Percentiles rank a stretch among this genome's conserved stretches.
Conservation (phyloP, 2,329 filamentous ascomycete genomes). For the Alternaria alternata region DNA sequence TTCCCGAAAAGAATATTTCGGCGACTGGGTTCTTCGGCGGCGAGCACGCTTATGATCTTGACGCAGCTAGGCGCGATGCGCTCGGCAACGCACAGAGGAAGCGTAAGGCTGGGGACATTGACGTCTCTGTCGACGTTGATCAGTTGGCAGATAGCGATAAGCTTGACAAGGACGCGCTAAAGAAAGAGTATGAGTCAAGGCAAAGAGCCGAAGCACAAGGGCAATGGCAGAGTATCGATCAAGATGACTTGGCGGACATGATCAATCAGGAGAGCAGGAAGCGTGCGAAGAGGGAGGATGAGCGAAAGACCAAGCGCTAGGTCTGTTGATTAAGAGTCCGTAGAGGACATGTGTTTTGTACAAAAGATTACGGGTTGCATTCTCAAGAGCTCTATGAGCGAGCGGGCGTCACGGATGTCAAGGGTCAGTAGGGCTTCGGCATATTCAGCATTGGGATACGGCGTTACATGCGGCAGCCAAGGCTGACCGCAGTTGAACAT, state of each 20-base stretch:
- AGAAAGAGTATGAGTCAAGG: slow-evolving; percentile 78
- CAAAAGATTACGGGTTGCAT: slow-evolving; percentile 28
- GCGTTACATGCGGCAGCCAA: slow-evolving; percentile 32
- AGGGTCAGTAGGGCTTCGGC: slow-evolving; percentile 20
- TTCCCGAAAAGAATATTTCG: slow-evolving; percentile 86
- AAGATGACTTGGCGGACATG: slow-evolving; percentile 94
- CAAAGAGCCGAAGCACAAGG: slow-evolving; percentile 66
- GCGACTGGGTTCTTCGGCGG: slow-evolving; percentile 95
- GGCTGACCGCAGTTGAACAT: slow-evolving; percentile 34
- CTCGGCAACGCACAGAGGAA: slow-evolving; percentile 89
- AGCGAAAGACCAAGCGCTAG: slow-evolving; percentile 70
- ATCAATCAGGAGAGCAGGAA: slow-evolving; percentile 93
- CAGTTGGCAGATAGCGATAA: slow-evolving; percentile 76
- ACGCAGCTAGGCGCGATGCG: slow-evolving; percentile 62
- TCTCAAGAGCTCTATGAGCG: slow-evolving; percentile 26
- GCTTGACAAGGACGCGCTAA: slow-evolving; percentile 84
- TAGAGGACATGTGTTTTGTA: slow-evolving; percentile 27
- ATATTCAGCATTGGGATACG: slow-evolving; percentile 34
- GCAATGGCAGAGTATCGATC: slow-evolving; percentile 77
- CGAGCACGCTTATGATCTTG: slow-evolving; percentile 91
- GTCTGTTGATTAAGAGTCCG: slow-evolving; percentile 13
- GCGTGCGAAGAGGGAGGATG: slow-evolving; percentile 85
- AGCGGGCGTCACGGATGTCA: slow-evolving; percentile 35
- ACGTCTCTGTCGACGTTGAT: slow-evolving; percentile 90
- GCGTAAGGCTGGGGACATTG: slow-evolving; percentile 89